These are phyloP conservation scores for Pilasporangium apinafurcum DNA, from an alignment of 352 stramenopile species.

Conservation along the genomic window DNA sequence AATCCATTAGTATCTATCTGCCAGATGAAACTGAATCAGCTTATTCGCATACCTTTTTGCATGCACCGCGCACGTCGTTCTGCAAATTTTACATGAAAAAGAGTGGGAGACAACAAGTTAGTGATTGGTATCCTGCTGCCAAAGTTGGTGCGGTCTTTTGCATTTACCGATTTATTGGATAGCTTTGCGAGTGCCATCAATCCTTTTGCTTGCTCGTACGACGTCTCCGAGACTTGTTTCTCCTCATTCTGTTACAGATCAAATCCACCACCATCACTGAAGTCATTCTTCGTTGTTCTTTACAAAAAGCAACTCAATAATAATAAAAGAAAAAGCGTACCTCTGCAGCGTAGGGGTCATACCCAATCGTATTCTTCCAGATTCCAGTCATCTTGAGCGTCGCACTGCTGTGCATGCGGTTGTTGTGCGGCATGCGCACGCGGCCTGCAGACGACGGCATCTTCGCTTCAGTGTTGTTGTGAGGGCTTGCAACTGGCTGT, in stretches of 20 bases:
- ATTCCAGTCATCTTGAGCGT: conserved; percentile 95
- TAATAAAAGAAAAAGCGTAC: neutral
- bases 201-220: conserved; percentile 87
- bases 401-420: conserved; percentile 92
- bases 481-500: too few relatives aligned
- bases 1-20: too few relatives aligned
- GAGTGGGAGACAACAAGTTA: too few relatives aligned
- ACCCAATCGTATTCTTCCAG: conserved; percentile 96
- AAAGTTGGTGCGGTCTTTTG: too few relatives aligned
- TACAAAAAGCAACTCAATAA: neutral
- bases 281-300: neutral
- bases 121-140: too few relatives aligned
- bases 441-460: conserved; percentile 87
- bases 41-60: conserved; percentile 59
- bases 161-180: conserved; percentile 90
- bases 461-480: too few relatives aligned
- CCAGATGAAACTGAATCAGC: neutral
- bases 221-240: conserved; percentile 54
- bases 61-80: conserved; percentile 72
- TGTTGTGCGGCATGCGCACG: conserved; percentile 96
- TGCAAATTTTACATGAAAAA: too few relatives aligned
- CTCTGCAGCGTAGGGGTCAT: conserved; percentile 90
- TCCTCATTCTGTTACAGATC: conserved; percentile 28
- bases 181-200: conserved; percentile 93
- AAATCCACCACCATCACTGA: neutral